phyloP scores from a whole-genome alignment of 2,329 filamentous ascomycete species.

The Neonectria sp. region DNA sequence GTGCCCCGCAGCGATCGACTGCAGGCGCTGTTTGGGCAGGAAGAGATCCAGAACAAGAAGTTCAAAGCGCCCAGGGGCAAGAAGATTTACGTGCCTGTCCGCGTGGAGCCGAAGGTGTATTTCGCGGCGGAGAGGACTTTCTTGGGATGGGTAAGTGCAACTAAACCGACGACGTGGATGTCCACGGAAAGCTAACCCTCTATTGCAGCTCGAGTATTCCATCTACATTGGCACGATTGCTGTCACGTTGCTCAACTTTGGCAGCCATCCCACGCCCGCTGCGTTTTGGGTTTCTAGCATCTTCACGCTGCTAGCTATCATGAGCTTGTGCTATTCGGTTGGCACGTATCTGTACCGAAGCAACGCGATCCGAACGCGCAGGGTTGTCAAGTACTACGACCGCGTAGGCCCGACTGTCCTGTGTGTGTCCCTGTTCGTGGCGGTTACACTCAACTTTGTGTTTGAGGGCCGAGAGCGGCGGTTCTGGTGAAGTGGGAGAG shows the following conservation, averaged over 20 bases:
- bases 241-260: conserved; percentile 87
- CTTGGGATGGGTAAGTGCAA: conserved; percentile 83
- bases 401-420: conserved; percentile 86
- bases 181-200: conserved; percentile 10
- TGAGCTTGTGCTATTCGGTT: conserved; percentile 87
- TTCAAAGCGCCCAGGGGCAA: conserved; percentile 86
- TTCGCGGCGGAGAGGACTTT: conserved; percentile 98
- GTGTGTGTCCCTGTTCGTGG: conserved; percentile 80
- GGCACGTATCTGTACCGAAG: conserved; percentile 91
- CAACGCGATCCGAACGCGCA: conserved; percentile 84
- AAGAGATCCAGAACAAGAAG: conserved; percentile 70
- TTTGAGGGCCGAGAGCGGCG: conserved; percentile 77
- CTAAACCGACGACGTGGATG: background rate
- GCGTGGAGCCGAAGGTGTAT: conserved; percentile 97
- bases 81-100: conserved; percentile 95
- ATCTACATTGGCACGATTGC: conserved; percentile 94
- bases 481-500: conserved; percentile 60
- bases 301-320: conserved; percentile 86
- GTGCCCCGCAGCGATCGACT: conserved; percentile 72
- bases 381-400: conserved; percentile 93
- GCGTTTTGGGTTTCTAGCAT: conserved; percentile 80
- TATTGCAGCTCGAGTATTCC: conserved; percentile 86
- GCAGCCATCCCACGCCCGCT: conserved; percentile 67
- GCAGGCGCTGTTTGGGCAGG: conserved; percentile 67
- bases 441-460: conserved; percentile 85